Base-by-base conservation (phyloP, 1,284 basidiomycete species). In the Kalmanozyma brasiliensis region DNA sequence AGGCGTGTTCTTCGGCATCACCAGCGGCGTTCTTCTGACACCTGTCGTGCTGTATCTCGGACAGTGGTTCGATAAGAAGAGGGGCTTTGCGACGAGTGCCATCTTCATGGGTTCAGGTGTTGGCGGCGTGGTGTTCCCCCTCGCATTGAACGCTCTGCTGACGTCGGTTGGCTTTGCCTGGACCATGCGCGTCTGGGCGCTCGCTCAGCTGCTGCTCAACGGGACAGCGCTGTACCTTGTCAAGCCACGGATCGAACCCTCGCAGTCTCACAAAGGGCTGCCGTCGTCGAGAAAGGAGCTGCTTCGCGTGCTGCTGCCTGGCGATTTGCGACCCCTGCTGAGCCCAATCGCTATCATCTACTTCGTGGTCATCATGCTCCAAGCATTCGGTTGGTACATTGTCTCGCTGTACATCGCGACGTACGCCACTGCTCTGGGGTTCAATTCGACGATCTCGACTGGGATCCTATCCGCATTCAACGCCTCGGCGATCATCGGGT, bases 391-490 rank as follows among this genome's bases (percentile, higher is more conserved):
- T 2, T 77, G 65, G 65, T 67, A 63, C 59, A 68, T 68, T 10
- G 52, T 75, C 8, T 70, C 65, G 26, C 69, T 77, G 8, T 77
- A 75, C 51, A 60, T 77, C 17, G 46, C 61, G 5, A 53, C 66
- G n/a, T 73, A 70, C 22, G 52, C 57, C 7, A 60, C 60, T 13
- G 57, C 69, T 7, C 66, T 74, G 22, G 73, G 73, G 29, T 55
- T 69, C 38, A 52, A 22, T 42, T 45, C 64, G 9, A 55, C 69
- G 10, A 44, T 58, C 0, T 65, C 73, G 14, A 77, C 69, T 4
- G 73, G 58, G 17, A 59, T 77, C 17, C 56, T 77, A 4, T 63
- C 72, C 10, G 65, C 69, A n/a, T 76, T 77, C 72, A 77, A 77
- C 47, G 74, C 74, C 6, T 51, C 68, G 2, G 70, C 69, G 24